Evolutionary conservation across 2,329 filamentous ascomycete genomes (phyloP).

Genomic region (Cladosporium oxysporum): DNA sequence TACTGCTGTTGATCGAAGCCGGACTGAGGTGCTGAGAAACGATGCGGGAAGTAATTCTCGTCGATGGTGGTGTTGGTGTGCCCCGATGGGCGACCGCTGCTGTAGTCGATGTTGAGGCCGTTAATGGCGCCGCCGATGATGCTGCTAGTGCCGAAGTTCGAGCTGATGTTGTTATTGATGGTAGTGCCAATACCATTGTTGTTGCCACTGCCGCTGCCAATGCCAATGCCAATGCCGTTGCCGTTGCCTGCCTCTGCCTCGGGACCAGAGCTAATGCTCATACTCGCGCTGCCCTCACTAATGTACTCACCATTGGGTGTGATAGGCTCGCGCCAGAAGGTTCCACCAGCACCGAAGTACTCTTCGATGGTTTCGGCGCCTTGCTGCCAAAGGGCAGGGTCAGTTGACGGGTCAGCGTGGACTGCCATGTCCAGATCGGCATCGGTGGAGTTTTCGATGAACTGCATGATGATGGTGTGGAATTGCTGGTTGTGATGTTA

Average conservation of each 20-base stretch:
- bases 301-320: background rate
- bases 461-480: background rate
- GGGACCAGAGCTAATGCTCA: background rate
- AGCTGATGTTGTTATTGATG: background rate
- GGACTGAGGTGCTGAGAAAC: background rate
- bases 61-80: background rate
- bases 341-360: background rate
- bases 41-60: background rate
- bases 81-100: background rate
- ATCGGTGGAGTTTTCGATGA: background rate
- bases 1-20: background rate
- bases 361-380: background rate
- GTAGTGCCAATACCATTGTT: background rate
- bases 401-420: background rate
- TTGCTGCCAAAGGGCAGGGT: background rate
- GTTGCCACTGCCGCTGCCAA: background rate
- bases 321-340: constrained; percentile 1
- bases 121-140: background rate
- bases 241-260: background rate
- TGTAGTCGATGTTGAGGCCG: background rate
- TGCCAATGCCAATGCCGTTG: background rate
- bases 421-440: background rate
- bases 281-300: background rate
- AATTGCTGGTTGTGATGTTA: background rate
- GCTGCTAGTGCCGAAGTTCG: background rate